Base-by-base conservation (phyloP, 2,329 filamentous ascomycete species). In the Alternaria sp. region DNA sequence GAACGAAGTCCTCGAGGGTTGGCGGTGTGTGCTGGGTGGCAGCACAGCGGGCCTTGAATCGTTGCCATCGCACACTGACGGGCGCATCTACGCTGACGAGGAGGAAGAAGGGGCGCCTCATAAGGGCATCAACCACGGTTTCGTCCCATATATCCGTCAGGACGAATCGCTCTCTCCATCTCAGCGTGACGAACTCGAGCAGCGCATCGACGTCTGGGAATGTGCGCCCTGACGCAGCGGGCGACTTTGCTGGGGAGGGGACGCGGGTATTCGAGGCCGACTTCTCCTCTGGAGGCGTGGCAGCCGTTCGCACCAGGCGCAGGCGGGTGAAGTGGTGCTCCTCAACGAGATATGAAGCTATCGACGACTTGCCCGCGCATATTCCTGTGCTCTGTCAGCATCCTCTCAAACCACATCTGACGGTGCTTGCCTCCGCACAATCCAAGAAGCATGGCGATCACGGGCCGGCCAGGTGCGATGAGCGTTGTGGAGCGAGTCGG, bases 61-160 rank as follows among this genome's bases (percentile, higher is more conserved):
- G 90, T 70, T 86, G 85, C 91, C 92, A 97, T 53, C 95, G 90
- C 44, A 94, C 83, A 51, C 87, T 91, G 46, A 97, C 85, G 2
- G 95, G 95, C 5, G 94, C 94, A 78, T 98, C 94, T 48, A 98
- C 89, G 76, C 92, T 94, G 73, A 99, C 84, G 34, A 98, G 87
- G 51, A 99, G 86, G 83, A 98, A 98, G 82, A 97, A 97, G 1
- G 95, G 95, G 7, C 95, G 87, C 20, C 89, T 86, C 61, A 89
- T 82, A 51, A 97, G 88, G 24, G 88, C 85, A 69, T 97, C 92
- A 5, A 97, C 86, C 7, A 90, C 86, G 3, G 79, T 77, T 68
- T 93, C 90, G 67, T 89, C 88, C 81, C 89, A 87, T 64, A 97
- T 89, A 74, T 95, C 90, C 3, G 91, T 95, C 3, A 90, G 95